Evolutionary conservation across 176 grass and related monocot genomes (phyloP), one percentile per base, ranked within the genome.

Genomic region (Oryza brachyantha): DNA sequence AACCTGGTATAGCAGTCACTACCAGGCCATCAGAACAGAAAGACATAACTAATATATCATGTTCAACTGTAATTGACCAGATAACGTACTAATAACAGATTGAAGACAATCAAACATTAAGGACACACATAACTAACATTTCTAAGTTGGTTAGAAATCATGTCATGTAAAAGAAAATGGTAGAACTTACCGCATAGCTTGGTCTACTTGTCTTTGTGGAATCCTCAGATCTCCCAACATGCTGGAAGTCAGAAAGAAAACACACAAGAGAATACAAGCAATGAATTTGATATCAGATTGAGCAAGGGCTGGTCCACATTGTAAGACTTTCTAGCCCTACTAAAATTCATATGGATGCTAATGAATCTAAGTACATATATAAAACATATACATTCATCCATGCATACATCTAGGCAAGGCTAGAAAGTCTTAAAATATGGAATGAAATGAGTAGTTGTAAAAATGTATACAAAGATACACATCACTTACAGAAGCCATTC

Each of bases 141-240:
- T 4, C 2, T 45, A 32, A 31, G 42, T 34, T 86, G 34, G 37
- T 59, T 19, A 61, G 32, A 65, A 82, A 70, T 64, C 25, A 34
- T 43, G 16, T 31, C 39, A 1, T 24, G 55, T 60, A 4, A 64
- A 73, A 25, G 6, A 17, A 42, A 73, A 50, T 1, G 55, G 31
- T 29, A 58, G 62, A 79, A 87, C 91, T 80, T 89, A 97, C 94
- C 14, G 86, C 94, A 68, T 91, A 93, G 21, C 81, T 85, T 38
- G 88, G 84, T 74, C 80, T 79, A 70, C 52, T 77, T 35, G 52
- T 26, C 60, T 80, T 81, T 70, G 13, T 85, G 63, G 74, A 68
- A 73, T 89, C 84, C 55, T 80, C 73, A 74, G 70, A 88, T 75
- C 66, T 77, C 75, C 77, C 84, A 22, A 76, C 83, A 29, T 83